Base-by-base conservation (phyloP, 2,329 filamentous ascomycete species). In the Gremmenia infestans region DNA sequence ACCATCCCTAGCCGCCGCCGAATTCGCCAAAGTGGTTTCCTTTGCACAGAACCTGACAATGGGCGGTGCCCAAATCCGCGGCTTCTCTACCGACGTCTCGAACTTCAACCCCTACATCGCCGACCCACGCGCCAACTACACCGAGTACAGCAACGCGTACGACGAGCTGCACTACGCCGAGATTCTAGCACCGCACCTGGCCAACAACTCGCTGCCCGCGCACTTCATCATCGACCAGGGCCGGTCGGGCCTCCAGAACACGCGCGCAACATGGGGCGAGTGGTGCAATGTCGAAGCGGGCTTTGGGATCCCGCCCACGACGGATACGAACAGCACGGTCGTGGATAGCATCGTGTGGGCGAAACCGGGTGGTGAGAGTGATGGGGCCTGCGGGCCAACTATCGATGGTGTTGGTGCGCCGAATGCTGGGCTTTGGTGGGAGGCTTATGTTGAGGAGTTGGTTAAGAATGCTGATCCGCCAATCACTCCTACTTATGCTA, bases 151-250 rank as follows among this genome's bases (percentile, higher is more conserved):
- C 63, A 65, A 68, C 53, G 72, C 72, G 19, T 75, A 65, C 57
- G 74, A 76, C 58, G 75, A 77, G 66, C 65, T 62, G 22, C 64
- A 73, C 69, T 77, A 75, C 61, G 72, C 68, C 52, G 60, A 65
- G 46, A 71, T 72, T 2, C 70, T 77, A 8, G 63, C 72, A 1
- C 69, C 73, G 1, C 63, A 68, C 56, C 72, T 76, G 49, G 68
- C 69, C 54, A 69, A 67, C 11, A 65, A 68, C 46, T 74, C 73
- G 4, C 68, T 77, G 15, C 75, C 75, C 1, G 62, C 73, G 4
- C 67, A 70, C 55, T 77, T 77, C 70, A 76, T 77, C 64, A 67
- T 77, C 62, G 75, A 77, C 60, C 73, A 75, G 62, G 74, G 75
- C 46, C 72, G 75, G 19, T 71, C 73, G 2, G 70, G 70, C 1